These are phyloP conservation scores for Trichoderma sp. DNA, from an alignment of 2,329 filamentous ascomycete genomes.

Conservation along the genomic window DNA sequence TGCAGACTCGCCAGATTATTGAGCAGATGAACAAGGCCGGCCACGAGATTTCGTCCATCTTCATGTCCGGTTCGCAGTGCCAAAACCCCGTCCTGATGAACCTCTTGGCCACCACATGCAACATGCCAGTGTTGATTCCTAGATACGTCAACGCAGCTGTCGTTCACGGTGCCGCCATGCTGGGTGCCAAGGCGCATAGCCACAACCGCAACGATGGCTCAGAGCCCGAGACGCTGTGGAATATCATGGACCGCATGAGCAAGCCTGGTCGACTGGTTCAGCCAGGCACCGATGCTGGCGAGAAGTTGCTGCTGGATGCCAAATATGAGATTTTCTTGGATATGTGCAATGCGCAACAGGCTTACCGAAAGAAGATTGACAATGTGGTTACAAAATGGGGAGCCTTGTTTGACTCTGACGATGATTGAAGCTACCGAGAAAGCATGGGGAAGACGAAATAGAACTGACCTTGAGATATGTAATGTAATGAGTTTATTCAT, in stretches of 20 bases:
- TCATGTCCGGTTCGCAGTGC: constrained; percentile 98
- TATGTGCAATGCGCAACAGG: constrained; percentile 81
- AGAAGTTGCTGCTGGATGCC: constrained; percentile 76
- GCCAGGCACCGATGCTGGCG: constrained; percentile 65
- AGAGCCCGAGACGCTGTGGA: constrained; percentile 84
- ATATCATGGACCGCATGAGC: constrained; percentile 96
- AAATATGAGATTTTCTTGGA: constrained; percentile 98
- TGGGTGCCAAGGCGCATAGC: constrained; percentile 94
- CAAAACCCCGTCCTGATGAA: constrained; percentile 92
- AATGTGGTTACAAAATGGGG: constrained; percentile 46
- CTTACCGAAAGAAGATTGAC: constrained; percentile 77
- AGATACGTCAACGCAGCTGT: constrained; percentile 93
- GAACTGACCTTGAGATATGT: neutral
- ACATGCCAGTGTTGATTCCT: constrained; percentile 90
- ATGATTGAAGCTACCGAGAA: neutral
- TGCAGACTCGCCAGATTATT: constrained; percentile 94
- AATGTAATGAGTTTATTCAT: constrained; percentile 9
- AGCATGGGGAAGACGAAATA: neutral
- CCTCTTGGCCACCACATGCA: constrained; percentile 84
- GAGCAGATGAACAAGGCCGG: constrained; percentile 89
- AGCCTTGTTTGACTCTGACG: constrained; percentile 29
- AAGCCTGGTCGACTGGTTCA: constrained; percentile 83
- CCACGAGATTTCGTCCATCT: constrained; percentile 85
- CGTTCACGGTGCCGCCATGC: constrained; percentile 96
- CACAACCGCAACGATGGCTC: constrained; percentile 63